Percentiles rank a stretch among this genome's conserved stretches.
phyloP scores from a whole-genome alignment of 108 stramenopile species.

The Epithemia pelagica region DNA sequence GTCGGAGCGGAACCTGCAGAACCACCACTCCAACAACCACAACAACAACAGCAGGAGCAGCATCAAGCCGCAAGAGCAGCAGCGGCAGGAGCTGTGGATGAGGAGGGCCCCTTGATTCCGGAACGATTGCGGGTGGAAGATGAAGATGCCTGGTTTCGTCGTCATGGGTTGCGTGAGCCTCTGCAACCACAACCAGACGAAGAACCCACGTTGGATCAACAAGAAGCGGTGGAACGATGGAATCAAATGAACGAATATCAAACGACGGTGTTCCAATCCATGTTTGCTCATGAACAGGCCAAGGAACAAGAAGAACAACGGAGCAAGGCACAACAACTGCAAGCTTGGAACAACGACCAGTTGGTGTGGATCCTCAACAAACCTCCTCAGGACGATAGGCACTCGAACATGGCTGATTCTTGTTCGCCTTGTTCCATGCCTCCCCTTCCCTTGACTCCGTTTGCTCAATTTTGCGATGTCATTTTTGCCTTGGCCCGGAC shows the following conservation, averaged over 20 bases:
- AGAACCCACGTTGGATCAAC: neutral
- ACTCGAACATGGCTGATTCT: too few relatives aligned
- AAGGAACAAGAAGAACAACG: neutral
- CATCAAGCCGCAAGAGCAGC: neutral
- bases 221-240: neutral
- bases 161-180: conserved; percentile 14
- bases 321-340: neutral
- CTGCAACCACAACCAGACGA: neutral
- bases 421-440: neutral
- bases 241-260: neutral
- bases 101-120: conserved; percentile 9
- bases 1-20: too few relatives aligned
- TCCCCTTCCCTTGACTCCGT: neutral
- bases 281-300: conserved; percentile 12
- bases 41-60: neutral
- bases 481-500: conserved; percentile 14
- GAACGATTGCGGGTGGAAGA: conserved; percentile 15
- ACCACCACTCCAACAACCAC: neutral
- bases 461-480: conserved; percentile 15
- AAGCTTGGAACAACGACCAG: neutral
- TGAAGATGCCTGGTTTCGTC: conserved; percentile 24
- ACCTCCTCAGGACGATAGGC: neutral
- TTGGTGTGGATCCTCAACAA: neutral
- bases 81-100: neutral
- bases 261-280: conserved; percentile 5